Percentiles rank a stretch among this genome's conserved stretches.
These are phyloP conservation scores for Pontederia crassipes DNA, from an alignment of 176 grass and related monocot genomes.

Conservation along the genomic window DNA sequence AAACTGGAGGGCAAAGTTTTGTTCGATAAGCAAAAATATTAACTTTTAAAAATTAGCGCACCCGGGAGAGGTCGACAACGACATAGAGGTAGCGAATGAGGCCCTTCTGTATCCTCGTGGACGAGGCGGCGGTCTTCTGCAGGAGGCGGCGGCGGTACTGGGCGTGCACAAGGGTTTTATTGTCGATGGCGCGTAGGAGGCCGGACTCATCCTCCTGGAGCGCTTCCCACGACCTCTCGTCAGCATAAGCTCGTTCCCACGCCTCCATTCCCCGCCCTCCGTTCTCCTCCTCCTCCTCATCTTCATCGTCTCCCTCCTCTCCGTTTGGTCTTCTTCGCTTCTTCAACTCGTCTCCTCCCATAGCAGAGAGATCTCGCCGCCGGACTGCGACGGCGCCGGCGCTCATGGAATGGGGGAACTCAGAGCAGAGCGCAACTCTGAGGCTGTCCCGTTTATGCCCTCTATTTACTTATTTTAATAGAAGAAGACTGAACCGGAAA, in stretches of 20 bases:
- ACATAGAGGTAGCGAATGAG: constrained; percentile 93
- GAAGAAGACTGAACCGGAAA: neutral
- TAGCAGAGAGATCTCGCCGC: constrained; percentile 5
- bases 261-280: constrained; percentile 55
- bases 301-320: constrained; percentile 38
- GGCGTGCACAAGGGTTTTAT: constrained; percentile 75
- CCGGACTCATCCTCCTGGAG: constrained; percentile 97
- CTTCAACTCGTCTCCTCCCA: constrained; percentile 22
- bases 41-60: constrained; percentile 11
- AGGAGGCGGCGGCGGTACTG: constrained; percentile 92
- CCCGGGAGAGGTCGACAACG: constrained; percentile 83
- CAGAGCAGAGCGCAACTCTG: too few relatives aligned
- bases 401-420: neutral
- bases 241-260: constrained; percentile 95
- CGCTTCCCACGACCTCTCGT: constrained; percentile 94
- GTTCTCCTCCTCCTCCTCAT: constrained; percentile 51
- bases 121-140: constrained; percentile 33
- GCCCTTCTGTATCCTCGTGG: constrained; percentile 77
- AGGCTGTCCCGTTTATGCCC: too few relatives aligned
- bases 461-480: too few relatives aligned
- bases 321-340: neutral
- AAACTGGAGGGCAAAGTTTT: neutral
- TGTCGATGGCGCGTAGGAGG: constrained; percentile 72
- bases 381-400: constrained; percentile 2
- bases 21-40: neutral